A percentile compares a stretch with the other conserved stretches of the same genome.
Conservation (phyloP, 192 early-diverging fungal species). For the Entomortierella lignicola region DNA sequence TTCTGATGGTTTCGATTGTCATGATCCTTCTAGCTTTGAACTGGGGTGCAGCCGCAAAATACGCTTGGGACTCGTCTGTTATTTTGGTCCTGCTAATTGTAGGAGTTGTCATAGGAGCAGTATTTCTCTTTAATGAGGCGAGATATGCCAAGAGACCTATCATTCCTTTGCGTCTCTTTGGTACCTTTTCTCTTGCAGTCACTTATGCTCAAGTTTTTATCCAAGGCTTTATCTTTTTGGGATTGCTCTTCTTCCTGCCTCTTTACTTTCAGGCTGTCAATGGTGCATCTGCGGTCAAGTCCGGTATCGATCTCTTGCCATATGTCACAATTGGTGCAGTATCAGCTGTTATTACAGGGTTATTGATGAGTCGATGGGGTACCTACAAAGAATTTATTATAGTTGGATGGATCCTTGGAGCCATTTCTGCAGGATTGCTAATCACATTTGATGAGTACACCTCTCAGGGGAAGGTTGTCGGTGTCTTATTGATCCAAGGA, state of each 20-base stretch:
- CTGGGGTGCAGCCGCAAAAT: conserved; percentile 73
- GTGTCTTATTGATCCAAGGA: conserved; percentile 19
- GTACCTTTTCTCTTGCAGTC: conserved; percentile 69
- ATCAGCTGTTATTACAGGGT: conserved; percentile 15
- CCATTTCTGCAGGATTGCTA: conserved; percentile 10
- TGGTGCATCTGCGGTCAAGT: conserved; percentile 73
- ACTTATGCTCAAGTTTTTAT: conserved; percentile 72
- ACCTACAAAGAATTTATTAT: conserved; percentile 54
- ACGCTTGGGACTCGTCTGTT: conserved; percentile 72
- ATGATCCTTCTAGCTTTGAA: conserved; percentile 77
- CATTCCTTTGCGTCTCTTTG: conserved; percentile 74
- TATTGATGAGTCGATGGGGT: conserved; percentile 48
- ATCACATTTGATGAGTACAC: conserved; percentile 46
- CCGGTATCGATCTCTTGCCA: conserved; percentile 81
- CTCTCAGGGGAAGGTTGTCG: conserved; percentile 23
- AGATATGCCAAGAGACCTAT: conserved; percentile 81
- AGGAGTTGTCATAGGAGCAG: conserved; percentile 60
- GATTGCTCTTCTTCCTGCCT: conserved; percentile 78
- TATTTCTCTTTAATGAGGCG: conserved; percentile 75
- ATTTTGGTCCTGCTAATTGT: conserved; percentile 69
- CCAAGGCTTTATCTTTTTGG: conserved; percentile 70
- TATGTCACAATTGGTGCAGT: conserved; percentile 63
- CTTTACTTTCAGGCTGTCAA: conserved; percentile 87
- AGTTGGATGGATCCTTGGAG: conserved; percentile 18
- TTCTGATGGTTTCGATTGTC: conserved; percentile 67